A percentile compares a stretch with the other conserved stretches of the same genome.
phyloP scores from a whole-genome alignment of 129 eudicot species.

The Ambrosia artemisiifolia region DNA sequence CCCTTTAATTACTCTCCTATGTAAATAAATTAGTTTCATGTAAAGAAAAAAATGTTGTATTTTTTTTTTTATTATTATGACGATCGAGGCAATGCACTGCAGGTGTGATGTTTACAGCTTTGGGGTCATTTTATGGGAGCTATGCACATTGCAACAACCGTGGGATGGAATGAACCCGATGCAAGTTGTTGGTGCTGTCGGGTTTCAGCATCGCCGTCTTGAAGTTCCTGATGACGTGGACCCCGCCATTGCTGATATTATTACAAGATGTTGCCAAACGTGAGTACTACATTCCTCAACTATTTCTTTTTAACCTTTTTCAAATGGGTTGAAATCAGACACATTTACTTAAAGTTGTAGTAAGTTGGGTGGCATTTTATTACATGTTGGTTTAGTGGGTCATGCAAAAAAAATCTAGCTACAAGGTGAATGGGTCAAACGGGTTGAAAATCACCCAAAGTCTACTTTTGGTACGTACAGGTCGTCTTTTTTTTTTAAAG shows the following conservation, averaged over 20 bases:
- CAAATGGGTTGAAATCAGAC: no score
- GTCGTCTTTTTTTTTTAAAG: neutral
- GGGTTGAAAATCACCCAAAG: neutral
- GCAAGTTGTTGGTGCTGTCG: conserved; percentile 99
- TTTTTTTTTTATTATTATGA: neutral
- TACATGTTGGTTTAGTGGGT: neutral
- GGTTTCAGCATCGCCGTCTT: conserved; percentile 96
- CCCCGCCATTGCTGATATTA: conserved; percentile 68
- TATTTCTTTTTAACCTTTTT: neutral
- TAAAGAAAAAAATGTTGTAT: neutral
- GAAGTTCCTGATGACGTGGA: conserved; percentile 79
- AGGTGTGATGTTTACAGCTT: conserved; percentile 91
- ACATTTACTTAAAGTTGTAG: neutral
- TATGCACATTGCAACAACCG: conserved; percentile 83
- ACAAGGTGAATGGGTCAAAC: neutral
- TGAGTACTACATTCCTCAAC: conserved; percentile 36
- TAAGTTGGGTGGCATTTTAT: neutral
- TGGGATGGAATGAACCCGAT: conserved; percentile 98
- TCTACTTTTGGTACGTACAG: neutral
- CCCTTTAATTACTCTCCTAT: neutral
- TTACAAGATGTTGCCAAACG: conserved; percentile 89
- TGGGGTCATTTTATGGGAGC: conserved; percentile 95
- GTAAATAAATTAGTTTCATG: neutral
- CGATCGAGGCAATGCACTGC: conserved; percentile 18
- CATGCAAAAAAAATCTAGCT: neutral